A percentile compares a stretch with the other conserved stretches of the same genome.
Conservation (phyloP, 768 basidiomycete genomes). For the Stropharia rugosoannulata region DNA sequence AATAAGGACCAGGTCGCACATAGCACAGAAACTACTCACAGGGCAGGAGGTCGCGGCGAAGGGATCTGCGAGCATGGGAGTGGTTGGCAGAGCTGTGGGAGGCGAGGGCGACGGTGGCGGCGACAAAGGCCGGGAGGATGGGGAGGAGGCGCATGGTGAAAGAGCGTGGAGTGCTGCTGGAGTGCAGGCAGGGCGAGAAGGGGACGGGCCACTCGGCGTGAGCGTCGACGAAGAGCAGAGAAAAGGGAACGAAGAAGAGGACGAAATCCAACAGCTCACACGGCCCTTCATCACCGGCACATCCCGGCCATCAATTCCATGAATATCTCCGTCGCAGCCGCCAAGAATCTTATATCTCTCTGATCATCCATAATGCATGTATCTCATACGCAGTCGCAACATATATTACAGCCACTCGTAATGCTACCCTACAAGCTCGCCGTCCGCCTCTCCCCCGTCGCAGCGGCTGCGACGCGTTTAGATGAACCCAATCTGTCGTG, state of each 20-base stretch:
- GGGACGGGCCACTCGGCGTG: conserved; percentile 9
- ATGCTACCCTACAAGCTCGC: neutral
- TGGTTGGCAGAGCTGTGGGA: conserved; percentile 36
- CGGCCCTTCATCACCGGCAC: conserved; percentile 8
- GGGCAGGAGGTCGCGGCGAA: neutral
- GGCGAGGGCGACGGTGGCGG: conserved; percentile 27
- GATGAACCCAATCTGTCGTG: conserved; percentile 86
- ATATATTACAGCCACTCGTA: neutral
- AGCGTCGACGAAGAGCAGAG: conserved; percentile 18
- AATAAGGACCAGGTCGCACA: too few species aligned
- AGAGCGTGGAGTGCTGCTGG: conserved; percentile 26
- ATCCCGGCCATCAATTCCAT: neutral
- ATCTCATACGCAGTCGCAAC: neutral
- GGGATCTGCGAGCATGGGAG: conserved; percentile 33
- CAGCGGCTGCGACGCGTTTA: conserved; percentile 35
- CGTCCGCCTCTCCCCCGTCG: too few species aligned
- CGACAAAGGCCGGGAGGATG: conserved; percentile 29
- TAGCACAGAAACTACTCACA: neutral
- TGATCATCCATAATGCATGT: neutral
- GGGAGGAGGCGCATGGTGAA: conserved; percentile 29
- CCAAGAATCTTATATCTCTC: neutral
- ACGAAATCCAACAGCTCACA: neutral
- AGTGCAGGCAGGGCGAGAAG: conserved; percentile 9
- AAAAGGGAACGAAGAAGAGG: conserved; percentile 11
- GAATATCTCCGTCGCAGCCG: neutral